Conservation (phyloP, 352 stramenopile species). For the Globisporangium orthogonon region DNA sequence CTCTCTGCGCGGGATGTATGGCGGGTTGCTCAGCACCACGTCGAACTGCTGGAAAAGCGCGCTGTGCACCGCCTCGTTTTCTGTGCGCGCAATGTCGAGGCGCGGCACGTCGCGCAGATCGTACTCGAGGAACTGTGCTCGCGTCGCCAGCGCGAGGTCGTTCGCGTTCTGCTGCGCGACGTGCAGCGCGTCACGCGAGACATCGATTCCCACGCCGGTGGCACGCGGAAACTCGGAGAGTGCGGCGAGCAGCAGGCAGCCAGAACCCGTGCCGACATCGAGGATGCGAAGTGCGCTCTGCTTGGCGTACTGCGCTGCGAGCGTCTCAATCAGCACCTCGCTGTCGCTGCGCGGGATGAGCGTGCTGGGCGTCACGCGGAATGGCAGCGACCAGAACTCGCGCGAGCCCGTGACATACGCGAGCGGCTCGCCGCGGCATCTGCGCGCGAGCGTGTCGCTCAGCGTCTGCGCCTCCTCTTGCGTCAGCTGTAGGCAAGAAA, state of each 20-base stretch:
- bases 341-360: slow-evolving; percentile 81
- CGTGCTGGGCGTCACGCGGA: slow-evolving; percentile 45
- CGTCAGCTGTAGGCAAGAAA: slow-evolving; percentile 19
- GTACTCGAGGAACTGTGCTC: slow-evolving; percentile 22
- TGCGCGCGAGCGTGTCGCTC: slow-evolving; percentile 13
- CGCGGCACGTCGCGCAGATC: slow-evolving; percentile 24
- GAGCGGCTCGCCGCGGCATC: slow-evolving; percentile 46
- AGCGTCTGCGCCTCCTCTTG: slow-evolving; percentile 24
- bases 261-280: slow-evolving; percentile 66
- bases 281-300: slow-evolving; percentile 37
- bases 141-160: slow-evolving; percentile 9
- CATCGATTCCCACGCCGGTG: slow-evolving; percentile 52
- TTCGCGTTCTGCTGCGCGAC: slow-evolving; percentile 48
- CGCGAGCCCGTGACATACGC: slow-evolving; percentile 62
- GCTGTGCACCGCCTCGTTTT: neutral
- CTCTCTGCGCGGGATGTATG: slow-evolving; percentile 59
- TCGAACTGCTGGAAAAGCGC: slow-evolving; percentile 43
- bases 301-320: slow-evolving; percentile 36
- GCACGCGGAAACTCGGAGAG: slow-evolving; percentile 52
- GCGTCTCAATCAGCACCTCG: slow-evolving; percentile 71
- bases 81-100: neutral
- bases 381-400: slow-evolving; percentile 74
- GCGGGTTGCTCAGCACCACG: slow-evolving; percentile 67
- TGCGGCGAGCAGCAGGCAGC: slow-evolving; percentile 57
- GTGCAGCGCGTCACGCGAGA: slow-evolving; percentile 40